A percentile compares a stretch with the other conserved stretches of the same genome.
Conservation (phyloP, 768 basidiomycete species). For the Pilatotrama ljubarskyi region DNA sequence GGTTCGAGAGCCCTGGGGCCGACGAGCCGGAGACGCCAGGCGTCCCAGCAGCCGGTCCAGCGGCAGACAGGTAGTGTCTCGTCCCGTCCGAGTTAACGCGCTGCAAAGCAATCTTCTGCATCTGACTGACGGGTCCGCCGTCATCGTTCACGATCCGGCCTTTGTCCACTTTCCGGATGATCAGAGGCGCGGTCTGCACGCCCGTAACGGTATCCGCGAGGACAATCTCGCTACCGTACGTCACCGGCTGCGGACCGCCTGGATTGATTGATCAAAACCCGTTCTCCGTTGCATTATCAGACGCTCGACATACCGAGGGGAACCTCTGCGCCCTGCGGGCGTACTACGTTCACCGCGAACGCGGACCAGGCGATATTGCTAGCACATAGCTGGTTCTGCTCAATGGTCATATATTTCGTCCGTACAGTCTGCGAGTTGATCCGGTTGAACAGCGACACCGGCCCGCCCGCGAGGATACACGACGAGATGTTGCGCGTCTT, state of each 20-base stretch:
- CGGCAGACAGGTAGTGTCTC: conserved; percentile 86
- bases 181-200: conserved; percentile 79
- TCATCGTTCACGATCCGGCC: conserved; percentile 84
- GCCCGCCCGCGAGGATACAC: conserved; percentile 86
- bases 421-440: conserved; percentile 97
- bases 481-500: conserved; percentile 91
- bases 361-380: conserved; percentile 92
- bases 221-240: conserved; percentile 88
- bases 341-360: conserved; percentile 89
- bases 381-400: conserved; percentile 80
- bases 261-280: conserved; percentile 1
- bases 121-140: conserved; percentile 91
- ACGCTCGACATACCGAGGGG: conserved; percentile 57
- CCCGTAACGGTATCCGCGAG: conserved; percentile 85
- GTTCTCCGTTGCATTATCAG: conserved; percentile 1
- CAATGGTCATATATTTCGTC: conserved; percentile 96
- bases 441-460: conserved; percentile 92
- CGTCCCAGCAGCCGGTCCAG: conserved; percentile 80
- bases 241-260: conserved; percentile 76
- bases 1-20: conserved; percentile 73
- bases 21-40: conserved; percentile 66
- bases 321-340: conserved; percentile 50
- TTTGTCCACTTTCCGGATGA: conserved; percentile 93
- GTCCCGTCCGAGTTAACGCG: conserved; percentile 80
- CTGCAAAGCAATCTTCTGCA: conserved; percentile 94